phyloP scores from a whole-genome alignment of 345 rosid species.

The Eucalyptus tenuipes region DNA sequence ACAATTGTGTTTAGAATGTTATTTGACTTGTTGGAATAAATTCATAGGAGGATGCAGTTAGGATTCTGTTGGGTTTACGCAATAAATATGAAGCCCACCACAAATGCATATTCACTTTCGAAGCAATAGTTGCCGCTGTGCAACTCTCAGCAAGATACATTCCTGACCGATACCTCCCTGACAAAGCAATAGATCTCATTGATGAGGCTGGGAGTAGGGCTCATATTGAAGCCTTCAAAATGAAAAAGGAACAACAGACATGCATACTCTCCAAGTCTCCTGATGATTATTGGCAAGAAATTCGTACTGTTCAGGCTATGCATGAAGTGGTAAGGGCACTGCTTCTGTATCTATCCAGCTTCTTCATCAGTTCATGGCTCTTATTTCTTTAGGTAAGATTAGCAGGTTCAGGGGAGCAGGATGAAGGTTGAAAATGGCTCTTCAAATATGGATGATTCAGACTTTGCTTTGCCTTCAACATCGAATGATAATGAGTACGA shows the following conservation, averaged over 20 bases:
- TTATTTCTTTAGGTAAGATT: neutral
- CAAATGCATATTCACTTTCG: slow-evolving; percentile 65
- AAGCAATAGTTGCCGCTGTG: slow-evolving; percentile 95
- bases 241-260: slow-evolving; percentile 69
- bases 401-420: slow-evolving; percentile 57
- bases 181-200: slow-evolving; percentile 96
- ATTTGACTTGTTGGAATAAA: neutral
- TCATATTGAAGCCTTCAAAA: slow-evolving; percentile 66
- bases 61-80: slow-evolving; percentile 75
- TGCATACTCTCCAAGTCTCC: slow-evolving; percentile 78
- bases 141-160: slow-evolving; percentile 76
- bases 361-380: neutral
- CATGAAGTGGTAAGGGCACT: slow-evolving; percentile 73
- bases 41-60: slow-evolving; percentile 80
- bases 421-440: slow-evolving; percentile 26
- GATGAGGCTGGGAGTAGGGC: slow-evolving; percentile 99
- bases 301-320: slow-evolving; percentile 91
- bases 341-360: neutral
- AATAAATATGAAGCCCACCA: slow-evolving; percentile 90
- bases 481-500: slow-evolving; percentile 54
- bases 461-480: slow-evolving; percentile 39
- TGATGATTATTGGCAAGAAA: slow-evolving; percentile 96
- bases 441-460: slow-evolving; percentile 29
- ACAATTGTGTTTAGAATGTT: neutral
- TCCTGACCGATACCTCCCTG: slow-evolving; percentile 90